Conservation (phyloP, 768 basidiomycete species). For the Tulasnella sp. region DNA sequence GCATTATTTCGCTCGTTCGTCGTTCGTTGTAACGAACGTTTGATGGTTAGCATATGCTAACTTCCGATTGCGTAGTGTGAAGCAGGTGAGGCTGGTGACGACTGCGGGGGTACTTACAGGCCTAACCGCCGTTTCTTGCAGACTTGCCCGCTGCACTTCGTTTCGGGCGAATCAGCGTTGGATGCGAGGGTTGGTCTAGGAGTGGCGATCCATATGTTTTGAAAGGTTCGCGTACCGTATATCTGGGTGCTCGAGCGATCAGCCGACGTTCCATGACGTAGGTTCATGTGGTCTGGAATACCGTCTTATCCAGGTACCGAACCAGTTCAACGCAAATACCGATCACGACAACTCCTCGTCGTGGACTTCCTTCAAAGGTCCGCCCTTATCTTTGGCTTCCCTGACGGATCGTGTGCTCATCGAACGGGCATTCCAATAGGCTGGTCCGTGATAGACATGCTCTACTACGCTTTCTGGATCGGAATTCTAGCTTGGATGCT, state of each 20-base stretch:
- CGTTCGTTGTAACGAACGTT: background rate
- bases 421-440: background rate
- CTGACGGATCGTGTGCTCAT: conserved; percentile 1
- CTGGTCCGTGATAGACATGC: conserved; percentile 12
- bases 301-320: conserved; percentile 65
- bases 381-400: background rate
- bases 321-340: conserved; percentile 29
- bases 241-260: background rate
- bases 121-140: conserved; percentile 41
- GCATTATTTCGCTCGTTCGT: conserved; percentile 30
- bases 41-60: background rate
- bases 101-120: background rate
- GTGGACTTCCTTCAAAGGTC: conserved; percentile 23
- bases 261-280: conserved; percentile 34
- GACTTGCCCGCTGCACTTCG: conserved; percentile 79
- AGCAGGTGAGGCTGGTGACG: conserved; percentile 7
- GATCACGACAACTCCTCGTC: conserved; percentile 5
- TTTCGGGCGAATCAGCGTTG: conserved; percentile 79
- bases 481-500: conserved; percentile 31
- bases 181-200: conserved; percentile 85
- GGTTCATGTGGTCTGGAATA: conserved; percentile 89
- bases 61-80: conserved; percentile 9
- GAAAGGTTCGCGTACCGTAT: conserved; percentile 53
- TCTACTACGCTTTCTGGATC: conserved; percentile 27
- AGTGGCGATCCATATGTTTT: conserved; percentile 81